Base-by-base conservation (phyloP, 1,284 basidiomycete species). In the Papiliotrema flavescens region DNA sequence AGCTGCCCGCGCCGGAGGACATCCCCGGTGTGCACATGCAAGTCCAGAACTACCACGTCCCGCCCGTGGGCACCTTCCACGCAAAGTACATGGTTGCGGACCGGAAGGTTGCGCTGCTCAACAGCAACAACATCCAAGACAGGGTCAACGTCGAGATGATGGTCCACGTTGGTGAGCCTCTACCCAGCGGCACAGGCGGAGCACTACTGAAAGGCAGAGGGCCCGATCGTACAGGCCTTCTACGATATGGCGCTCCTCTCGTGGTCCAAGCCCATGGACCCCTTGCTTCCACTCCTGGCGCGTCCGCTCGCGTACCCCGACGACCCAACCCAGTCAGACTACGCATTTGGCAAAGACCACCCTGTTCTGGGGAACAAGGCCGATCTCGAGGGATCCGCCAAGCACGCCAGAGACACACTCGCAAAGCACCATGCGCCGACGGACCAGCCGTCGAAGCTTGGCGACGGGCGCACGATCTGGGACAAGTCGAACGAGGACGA, bases 51-150 rank as follows among this genome's bases (percentile, higher is more conserved):
- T 71, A 69, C 53, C 69, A 71, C 49, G 55, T 61, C 14, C 63
- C 65, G 1, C 67, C 68, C 2, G 69, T 71, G 15, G 69, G 69
- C 26, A 67, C 67, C 0, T 89, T 88, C 75, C 87, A 89, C 65
- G 81, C 84, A 44, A 87, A 89, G 70, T 85, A 84, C 52, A 79
- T 87, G 73, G 78, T 88, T 50, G 81, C 88, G 14, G 87, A 89
- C 66, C 79, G 87, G 15, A 82, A 81, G 59, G 75, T 87, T 15
- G 87, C 84, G 0, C 73, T 87, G 42, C 71, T 88, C 57, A 85
- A 85, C 69, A 82, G 80, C 54, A 86, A 86, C 73, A 88, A 88
- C 57, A 85, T 88, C 47, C 86, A 87, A 67, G 70, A 76, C 70
- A 68, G 69, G 13, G 65, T 66, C 17, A 85, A 85, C 65, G 68